phyloP scores from a whole-genome alignment of 2,329 filamentous ascomycete genomes.

The Madurella fahalii region DNA sequence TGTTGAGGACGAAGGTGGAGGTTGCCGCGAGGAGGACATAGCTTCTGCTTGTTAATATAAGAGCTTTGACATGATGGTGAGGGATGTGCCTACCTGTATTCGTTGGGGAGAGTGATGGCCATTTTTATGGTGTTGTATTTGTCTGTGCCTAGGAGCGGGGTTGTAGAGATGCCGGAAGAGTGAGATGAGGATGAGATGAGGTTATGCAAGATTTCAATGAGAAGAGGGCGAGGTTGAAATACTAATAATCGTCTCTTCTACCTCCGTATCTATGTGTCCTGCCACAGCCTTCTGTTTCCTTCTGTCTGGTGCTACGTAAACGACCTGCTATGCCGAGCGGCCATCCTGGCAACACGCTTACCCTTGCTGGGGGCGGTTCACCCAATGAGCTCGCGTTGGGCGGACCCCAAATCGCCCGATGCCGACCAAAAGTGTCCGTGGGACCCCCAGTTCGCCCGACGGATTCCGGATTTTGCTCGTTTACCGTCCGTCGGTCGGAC shows the following conservation, averaged over 20 bases:
- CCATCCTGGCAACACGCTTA: background rate
- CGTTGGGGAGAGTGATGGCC: conserved; percentile 43
- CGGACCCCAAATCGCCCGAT: conserved; percentile 10
- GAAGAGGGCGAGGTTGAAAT: background rate
- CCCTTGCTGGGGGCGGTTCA: background rate
- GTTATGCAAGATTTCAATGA: background rate
- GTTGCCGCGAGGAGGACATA: conserved; percentile 58
- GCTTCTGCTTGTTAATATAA: conserved; percentile 37
- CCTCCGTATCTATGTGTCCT: background rate
- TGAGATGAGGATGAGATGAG: background rate
- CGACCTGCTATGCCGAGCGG: background rate
- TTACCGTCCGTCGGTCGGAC: background rate
- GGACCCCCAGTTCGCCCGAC: background rate
- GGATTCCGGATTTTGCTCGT: background rate
- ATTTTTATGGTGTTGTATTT: conserved; percentile 32
- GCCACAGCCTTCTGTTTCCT: conserved; percentile 12
- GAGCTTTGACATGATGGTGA: background rate
- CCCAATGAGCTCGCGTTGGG: background rate
- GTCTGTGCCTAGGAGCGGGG: background rate
- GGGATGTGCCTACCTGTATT: conserved; percentile 45
- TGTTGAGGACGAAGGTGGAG: conserved; percentile 55
- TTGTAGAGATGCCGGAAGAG: background rate
- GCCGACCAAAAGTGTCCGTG: conserved; percentile 16
- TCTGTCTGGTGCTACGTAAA: conserved; percentile 8
- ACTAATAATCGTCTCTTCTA: too few relatives aligned